Evolutionary conservation across 1,284 basidiomycete species (phyloP), one percentile per base, ranked within the genome.

Genomic region (Ustilago tritici): DNA sequence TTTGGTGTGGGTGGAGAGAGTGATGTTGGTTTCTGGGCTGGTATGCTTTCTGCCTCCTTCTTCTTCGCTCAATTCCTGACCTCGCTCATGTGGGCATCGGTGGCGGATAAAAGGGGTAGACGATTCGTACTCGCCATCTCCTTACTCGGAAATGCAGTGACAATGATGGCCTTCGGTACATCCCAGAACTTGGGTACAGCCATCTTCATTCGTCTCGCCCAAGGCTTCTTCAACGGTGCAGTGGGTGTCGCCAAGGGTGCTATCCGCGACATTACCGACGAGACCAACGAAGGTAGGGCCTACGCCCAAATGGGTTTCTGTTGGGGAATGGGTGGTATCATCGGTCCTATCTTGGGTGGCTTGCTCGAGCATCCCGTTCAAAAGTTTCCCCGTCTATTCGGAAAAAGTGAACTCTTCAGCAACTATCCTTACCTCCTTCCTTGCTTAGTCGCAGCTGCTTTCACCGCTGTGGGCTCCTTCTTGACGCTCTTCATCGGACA

Each of bases 241-340:
- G 93, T 97, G 40, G 95, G 95, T 35, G 95, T 97, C 19, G 94
- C 94, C 47, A 83, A 82, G 49, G 94, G 95, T 23, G 93, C 92
- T 8, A 92, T 99, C 50, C 89, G 93, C 28, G 92, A 93, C 71
- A 90, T 99, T 66, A 96, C 96, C 0, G 94, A 96, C 80, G 87
- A 90, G 46, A 93, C 91, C 63, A 98, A 98, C 86, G 95, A 97
- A 87, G 93, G 93, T 40, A 90, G 94, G 77, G 95, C 95, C 15
- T 97, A 97, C 85, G 94, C 94, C 55, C 93, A 95, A 76, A 89
- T 98, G 60, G 95, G 95, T 23, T 97, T 97, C 87, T 94, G 92
- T 76, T 98, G 95, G 95, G 95, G 95, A 73, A 91, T 98, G 83
- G 95, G 95, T 75, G 95, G 95, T 90, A 87, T 87, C 70, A 69